Evolutionary conservation across 1,139 yeast genomes (phyloP).

Genomic region (Hemisphaericaspora lyxosophila): DNA sequence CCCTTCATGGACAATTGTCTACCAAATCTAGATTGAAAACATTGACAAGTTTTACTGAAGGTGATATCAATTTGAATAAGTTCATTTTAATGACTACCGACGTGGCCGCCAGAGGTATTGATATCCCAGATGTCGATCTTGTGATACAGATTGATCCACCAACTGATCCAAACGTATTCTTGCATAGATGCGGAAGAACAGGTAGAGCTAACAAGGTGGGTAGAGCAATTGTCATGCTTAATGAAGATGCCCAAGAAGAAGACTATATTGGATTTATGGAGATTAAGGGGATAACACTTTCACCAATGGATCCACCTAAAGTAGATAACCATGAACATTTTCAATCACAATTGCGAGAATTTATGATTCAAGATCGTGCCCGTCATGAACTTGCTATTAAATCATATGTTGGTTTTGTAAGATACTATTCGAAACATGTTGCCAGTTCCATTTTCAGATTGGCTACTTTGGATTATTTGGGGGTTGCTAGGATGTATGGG

Average conservation of each 20-base stretch:
- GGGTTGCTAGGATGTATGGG: slow-evolving; percentile 76
- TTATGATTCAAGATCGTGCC: slow-evolving; percentile 71
- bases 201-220: slow-evolving; percentile 89
- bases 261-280: slow-evolving; percentile 79
- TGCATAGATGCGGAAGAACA: slow-evolving; percentile 90
- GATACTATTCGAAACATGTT: slow-evolving; percentile 86
- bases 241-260: slow-evolving; percentile 67
- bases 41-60: slow-evolving; percentile 55
- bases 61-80: slow-evolving; percentile 41
- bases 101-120: slow-evolving; percentile 93
- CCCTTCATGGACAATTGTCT: slow-evolving; percentile 82
- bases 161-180: slow-evolving; percentile 80
- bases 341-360: slow-evolving; percentile 43
- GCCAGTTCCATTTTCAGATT: slow-evolving; percentile 87
- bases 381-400: slow-evolving; percentile 78
- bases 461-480: slow-evolving; percentile 67
- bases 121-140: slow-evolving; percentile 86
- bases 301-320: slow-evolving; percentile 33
- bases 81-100: slow-evolving; percentile 77
- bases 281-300: slow-evolving; percentile 64
- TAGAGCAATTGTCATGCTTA: slow-evolving; percentile 70
- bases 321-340: slow-evolving; percentile 23
- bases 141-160: slow-evolving; percentile 92
- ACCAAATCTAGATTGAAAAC: slow-evolving; percentile 76
- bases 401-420: slow-evolving; percentile 80